phyloP scores from a whole-genome alignment of 257 asterid genomes.

The Solanum neorickii region DNA sequence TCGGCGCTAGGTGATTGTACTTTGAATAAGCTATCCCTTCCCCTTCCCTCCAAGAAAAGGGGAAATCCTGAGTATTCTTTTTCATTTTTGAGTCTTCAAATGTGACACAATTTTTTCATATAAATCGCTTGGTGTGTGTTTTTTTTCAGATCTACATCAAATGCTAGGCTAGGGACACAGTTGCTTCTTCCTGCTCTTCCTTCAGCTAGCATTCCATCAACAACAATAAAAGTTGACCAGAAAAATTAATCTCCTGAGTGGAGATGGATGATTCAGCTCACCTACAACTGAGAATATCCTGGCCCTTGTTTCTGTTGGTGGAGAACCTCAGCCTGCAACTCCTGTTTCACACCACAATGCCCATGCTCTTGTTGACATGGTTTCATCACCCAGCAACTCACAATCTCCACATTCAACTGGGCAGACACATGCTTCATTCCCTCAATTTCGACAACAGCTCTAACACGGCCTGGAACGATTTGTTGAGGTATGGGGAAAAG shows the following conservation, averaged over 20 bases:
- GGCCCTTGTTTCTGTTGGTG: conserved; percentile 80
- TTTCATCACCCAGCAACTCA: conserved; percentile 33
- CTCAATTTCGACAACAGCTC: conserved; percentile 53
- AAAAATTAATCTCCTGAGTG: conserved; percentile 90
- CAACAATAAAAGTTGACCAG: conserved; percentile 33
- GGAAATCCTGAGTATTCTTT: not conserved
- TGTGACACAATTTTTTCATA: not conserved
- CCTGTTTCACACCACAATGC: conserved; percentile 75
- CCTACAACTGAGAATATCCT: conserved; percentile 34
- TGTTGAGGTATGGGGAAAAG: no score
- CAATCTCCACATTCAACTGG: conserved; percentile 33
- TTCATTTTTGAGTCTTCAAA: not conserved
- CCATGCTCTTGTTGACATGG: conserved; percentile 84
- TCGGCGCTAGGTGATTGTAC: not conserved
- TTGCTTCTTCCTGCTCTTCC: conserved; percentile 57
- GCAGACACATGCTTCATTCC: conserved; percentile 43
- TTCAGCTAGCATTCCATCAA: conserved; percentile 29
- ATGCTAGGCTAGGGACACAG: conserved; percentile 47
- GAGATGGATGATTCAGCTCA: conserved; percentile 79
- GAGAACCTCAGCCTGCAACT: conserved; percentile 65
- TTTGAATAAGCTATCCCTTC: not conserved
- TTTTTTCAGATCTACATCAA: conserved; percentile 50
- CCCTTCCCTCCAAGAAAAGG: not conserved
- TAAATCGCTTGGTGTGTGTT: not conserved
- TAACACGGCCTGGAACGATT: conserved; percentile 46